Evolutionary conservation across 2,329 filamentous ascomycete species (phyloP).

Genomic region (Fusarium brevicatenulatum): DNA sequence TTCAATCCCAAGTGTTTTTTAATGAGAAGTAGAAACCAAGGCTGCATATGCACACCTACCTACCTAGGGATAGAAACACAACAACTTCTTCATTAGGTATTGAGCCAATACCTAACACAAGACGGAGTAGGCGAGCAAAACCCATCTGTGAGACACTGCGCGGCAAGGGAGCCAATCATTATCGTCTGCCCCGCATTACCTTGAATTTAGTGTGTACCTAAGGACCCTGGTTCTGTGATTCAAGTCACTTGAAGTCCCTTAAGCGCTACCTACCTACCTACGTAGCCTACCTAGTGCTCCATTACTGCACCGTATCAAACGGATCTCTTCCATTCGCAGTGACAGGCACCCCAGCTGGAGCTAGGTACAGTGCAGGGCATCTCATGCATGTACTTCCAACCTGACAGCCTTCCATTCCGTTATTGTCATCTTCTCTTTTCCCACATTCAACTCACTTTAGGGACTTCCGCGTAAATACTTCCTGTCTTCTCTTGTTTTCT

Average conservation of each 20-base stretch:
- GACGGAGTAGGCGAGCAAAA: background rate
- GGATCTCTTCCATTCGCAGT: background rate
- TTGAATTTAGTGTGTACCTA: background rate
- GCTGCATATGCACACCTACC: background rate
- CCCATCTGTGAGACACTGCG: constrained; percentile 10
- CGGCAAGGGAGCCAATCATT: constrained; percentile 16
- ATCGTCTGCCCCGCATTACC: background rate
- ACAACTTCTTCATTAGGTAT: background rate
- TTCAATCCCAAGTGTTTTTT: background rate
- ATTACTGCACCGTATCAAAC: background rate
- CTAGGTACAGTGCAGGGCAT: background rate
- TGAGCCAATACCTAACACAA: background rate
- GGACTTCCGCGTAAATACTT: background rate
- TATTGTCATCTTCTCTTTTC: background rate
- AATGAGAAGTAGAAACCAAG: background rate
- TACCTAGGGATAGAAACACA: background rate
- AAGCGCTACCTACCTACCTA: background rate
- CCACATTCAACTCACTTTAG: background rate
- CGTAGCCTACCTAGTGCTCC: too few species aligned
- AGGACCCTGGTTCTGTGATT: background rate
- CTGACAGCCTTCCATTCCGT: background rate
- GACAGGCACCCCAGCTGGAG: background rate
- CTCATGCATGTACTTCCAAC: background rate
- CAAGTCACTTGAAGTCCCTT: background rate
- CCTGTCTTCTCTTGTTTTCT: background rate